Conservation (phyloP, 2,329 filamentous ascomycete species). For the Trichoderma aggressivum region DNA sequence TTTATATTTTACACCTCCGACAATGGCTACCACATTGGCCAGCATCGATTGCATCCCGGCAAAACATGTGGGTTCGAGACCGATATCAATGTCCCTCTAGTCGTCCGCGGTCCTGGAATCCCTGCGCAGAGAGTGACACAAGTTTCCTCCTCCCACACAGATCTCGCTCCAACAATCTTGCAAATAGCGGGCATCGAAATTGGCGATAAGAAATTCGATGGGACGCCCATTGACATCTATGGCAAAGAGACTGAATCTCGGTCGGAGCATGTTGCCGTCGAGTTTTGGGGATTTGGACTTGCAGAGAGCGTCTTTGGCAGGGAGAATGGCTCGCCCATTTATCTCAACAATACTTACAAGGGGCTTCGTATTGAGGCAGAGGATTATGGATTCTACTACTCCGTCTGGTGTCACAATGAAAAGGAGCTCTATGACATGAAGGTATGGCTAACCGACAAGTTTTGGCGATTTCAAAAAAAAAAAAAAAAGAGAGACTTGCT, state of each 20-base stretch:
- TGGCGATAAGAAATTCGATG: constrained; percentile 49
- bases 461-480: not conserved
- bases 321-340: constrained; percentile 15
- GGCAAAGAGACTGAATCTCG: constrained; percentile 24
- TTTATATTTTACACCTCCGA: constrained; percentile 60
- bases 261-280: constrained; percentile 54
- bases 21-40: constrained; percentile 59
- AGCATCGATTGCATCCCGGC: constrained; percentile 56
- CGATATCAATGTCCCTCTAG: constrained; percentile 57
- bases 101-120: constrained; percentile 54
- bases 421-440: constrained; percentile 63
- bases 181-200: constrained; percentile 40
- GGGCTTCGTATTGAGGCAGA: constrained; percentile 51
- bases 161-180: constrained; percentile 60
- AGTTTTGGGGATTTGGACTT: constrained; percentile 51
- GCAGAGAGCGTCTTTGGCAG: constrained; percentile 36
- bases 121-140: constrained; percentile 37
- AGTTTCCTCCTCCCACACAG: constrained; percentile 58
- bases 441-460: constrained; percentile 27
- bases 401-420: constrained; percentile 67
- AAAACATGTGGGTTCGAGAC: constrained; percentile 58
- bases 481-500: constrained; percentile 1
- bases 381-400: constrained; percentile 61
- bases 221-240: constrained; percentile 48
- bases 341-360: constrained; percentile 58